phyloP scores from a whole-genome alignment of 2,329 filamentous ascomycete species.

The Pleoardoris graminearum region DNA sequence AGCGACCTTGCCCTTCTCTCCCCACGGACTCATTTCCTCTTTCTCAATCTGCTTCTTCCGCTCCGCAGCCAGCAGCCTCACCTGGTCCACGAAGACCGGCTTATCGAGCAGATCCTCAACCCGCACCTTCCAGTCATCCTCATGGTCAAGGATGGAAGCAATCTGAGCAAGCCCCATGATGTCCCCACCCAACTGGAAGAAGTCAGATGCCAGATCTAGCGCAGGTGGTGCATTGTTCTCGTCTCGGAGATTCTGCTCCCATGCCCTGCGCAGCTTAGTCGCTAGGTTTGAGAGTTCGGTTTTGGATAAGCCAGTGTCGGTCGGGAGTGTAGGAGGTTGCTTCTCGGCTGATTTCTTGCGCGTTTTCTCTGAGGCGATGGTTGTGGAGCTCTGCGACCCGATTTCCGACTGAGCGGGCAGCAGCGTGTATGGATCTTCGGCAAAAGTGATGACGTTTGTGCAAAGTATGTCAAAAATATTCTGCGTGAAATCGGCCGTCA shows the following conservation, averaged over 20 bases:
- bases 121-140: conserved; percentile 26
- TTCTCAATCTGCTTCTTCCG: conserved; percentile 33
- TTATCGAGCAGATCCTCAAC: conserved; percentile 41
- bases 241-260: conserved; percentile 36
- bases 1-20: conserved; percentile 29
- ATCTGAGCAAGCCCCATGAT: conserved; percentile 42
- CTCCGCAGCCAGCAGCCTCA: conserved; percentile 30
- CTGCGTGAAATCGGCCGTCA: conserved; percentile 56
- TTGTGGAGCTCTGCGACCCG: conserved; percentile 28
- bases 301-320: conserved; percentile 30
- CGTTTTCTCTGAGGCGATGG: conserved; percentile 25
- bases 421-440: conserved; percentile 32
- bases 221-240: conserved; percentile 23
- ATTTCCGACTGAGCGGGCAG: conserved; percentile 33
- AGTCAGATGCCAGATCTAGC: conserved; percentile 32
- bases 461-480: conserved; percentile 50
- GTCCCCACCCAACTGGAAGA: conserved; percentile 41
- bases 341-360: conserved; percentile 32
- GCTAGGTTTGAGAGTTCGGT: conserved; percentile 30
- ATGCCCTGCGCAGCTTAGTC: conserved; percentile 30
- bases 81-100: conserved; percentile 35
- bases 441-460: conserved; percentile 30
- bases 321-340: conserved; percentile 26
- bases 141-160: conserved; percentile 32
- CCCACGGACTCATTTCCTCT: conserved; percentile 36